Evolutionary conservation across 2,329 filamentous ascomycete genomes (phyloP), one percentile per base, ranked within the genome.

Genomic region (Huntiella omanensis): DNA sequence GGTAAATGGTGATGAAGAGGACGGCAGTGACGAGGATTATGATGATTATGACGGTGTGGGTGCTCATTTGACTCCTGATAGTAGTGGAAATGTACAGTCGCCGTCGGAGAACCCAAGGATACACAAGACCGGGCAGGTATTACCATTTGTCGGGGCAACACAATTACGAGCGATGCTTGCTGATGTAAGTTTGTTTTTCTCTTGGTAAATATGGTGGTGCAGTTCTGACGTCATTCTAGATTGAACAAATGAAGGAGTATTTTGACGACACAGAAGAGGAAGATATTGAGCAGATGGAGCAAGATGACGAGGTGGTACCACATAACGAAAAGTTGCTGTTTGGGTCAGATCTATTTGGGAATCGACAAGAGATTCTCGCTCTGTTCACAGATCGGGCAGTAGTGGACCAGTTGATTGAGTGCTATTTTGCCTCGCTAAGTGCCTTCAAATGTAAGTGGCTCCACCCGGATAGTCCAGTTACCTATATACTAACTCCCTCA

Each of bases 81-180:
- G 73, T 5, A 60, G 73, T 15, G 57, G 60, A 16, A 61, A 65
- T 2, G 16, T 41, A 5, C 13, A 36, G n/a, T 28, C 45, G 5
- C 38, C 37, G 3, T 7, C 36, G 4, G 41, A 37, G 5, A 34
- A 19, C 10, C 45, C 37, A 3, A 19, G 33, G 10, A 22, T 46
- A 16, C 37, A 41, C 17, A 8, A 46, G 17, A 36, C 28, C 13
- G 55, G 62, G 33, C 57, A 58, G 43, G 62, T 61, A 7, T 65
- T 64, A 37, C 70, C 65, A 4, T 76, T 73, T 52, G 65, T 76
- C 4, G 72, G 73, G 1, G 71, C 71, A 3, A 75, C 72, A 39
- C 71, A 76, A 49, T 74, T 71, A 52, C 68, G 74, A 60, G 72
- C 72, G 2, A 73, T 76, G 57, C 57, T 76, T 8, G 69, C 75